Base-by-base conservation (phyloP, 371 early-diverging fungal genomes). In the Furculomyces boomerangus region DNA sequence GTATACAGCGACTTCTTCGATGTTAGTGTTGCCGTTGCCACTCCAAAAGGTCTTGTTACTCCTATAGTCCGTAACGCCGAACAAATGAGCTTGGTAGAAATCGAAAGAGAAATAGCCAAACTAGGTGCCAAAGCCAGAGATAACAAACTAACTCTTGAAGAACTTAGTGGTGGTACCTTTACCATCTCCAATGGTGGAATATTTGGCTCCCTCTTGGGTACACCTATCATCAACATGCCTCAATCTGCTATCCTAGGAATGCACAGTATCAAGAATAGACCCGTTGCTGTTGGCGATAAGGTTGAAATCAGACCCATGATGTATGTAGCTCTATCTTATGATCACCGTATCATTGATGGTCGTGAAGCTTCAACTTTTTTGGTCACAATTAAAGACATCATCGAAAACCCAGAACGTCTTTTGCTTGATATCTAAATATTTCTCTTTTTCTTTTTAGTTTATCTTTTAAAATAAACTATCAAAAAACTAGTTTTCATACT, bases 141-240 rank as follows among this genome's bases (percentile, higher is more conserved):
- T 60, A 89, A 89, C 72, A 83, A 84, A 65, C 86, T 96, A 68
- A 83, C 94, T 27, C 81, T 94, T 61, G 94, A 96, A 74, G 95
- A 96, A 65, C 75, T 96, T 79, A 79, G 87, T 53, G 97, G 97
- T 55, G 97, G 97, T 54, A 97, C 97, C 44, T 97, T 97, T 71
- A 97, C 97, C 62, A 90, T 97, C 56, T 91, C 92, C 45, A 97
- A 97, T 77, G 97, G 95, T 62, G 97, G 97, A 53, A 90, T 93
- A 41, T 94, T 91, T 70, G 97, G 97, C 30, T 92, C 92, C 29
- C 70, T 97, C 62, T 81, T 80, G 73, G 97, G 95, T 50, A 97
- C 97, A 20, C 97, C 97, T 50, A 94, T 97, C 65, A 90, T 97
- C 66, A 97, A 97, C 76, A 72, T 85, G 72, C 97, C 97, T 53